phyloP scores from a whole-genome alignment of 768 basidiomycete genomes.

The Lepiota venenata region DNA sequence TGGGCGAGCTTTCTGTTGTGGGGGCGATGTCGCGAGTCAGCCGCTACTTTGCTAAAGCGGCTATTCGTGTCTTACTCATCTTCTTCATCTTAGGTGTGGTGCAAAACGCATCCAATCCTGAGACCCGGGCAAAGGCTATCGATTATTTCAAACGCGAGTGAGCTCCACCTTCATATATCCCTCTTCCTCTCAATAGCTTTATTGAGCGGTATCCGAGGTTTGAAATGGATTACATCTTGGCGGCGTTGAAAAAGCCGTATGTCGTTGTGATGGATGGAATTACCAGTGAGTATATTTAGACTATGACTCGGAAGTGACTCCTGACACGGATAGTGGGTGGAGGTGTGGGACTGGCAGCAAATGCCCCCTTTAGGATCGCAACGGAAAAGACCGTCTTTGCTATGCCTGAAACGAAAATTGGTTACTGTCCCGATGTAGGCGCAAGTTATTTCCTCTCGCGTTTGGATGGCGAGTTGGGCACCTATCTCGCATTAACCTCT shows the following conservation, averaged over 20 bases:
- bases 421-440: constrained; percentile 91
- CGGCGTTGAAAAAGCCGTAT: constrained; percentile 80
- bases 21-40: constrained; percentile 91
- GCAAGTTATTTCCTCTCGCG: constrained; percentile 86
- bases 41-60: constrained; percentile 14
- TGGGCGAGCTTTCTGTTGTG: constrained; percentile 86
- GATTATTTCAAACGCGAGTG: constrained; percentile 91
- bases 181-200: constrained; percentile 7
- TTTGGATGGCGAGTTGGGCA: constrained; percentile 88
- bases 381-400: constrained; percentile 90
- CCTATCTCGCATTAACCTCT: constrained; percentile 90
- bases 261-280: constrained; percentile 87
- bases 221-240: constrained; percentile 73
- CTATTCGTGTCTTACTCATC: neutral
- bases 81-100: constrained; percentile 48
- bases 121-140: constrained; percentile 60
- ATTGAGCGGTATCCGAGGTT: constrained; percentile 45
- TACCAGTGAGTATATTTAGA: constrained; percentile 62
- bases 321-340: constrained; percentile 74
- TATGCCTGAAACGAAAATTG: constrained; percentile 97
- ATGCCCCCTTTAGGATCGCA: constrained; percentile 88
- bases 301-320: constrained; percentile 4
- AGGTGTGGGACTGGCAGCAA: constrained; percentile 82
- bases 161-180: constrained; percentile 28
- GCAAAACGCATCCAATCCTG: constrained; percentile 41